Base-by-base conservation (phyloP, 2,329 filamentous ascomycete species). In the Capronia americana region DNA sequence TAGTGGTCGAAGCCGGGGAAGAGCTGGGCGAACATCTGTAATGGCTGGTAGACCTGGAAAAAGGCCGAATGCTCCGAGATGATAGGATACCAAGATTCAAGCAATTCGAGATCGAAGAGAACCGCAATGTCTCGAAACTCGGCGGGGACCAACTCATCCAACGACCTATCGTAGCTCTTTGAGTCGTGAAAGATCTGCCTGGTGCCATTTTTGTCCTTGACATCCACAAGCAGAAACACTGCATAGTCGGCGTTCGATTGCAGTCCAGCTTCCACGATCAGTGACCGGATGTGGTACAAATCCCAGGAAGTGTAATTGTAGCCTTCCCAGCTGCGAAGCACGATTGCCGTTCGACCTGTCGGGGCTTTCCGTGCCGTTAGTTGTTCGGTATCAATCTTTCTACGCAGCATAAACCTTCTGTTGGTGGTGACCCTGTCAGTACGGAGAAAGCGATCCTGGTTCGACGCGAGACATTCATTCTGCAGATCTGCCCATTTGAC, bases 201-300 rank as follows among this genome's bases (percentile, higher is more conserved):
- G 0, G 55, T 56, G 50, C 88, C 80, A 73, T 91, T 87, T 71
- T 90, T 85, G 76, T 96, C 90, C 73, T 92, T 92, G 69, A 95
- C 91, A 71, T 96, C 92, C 44, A 96, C 85, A 44, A 96, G 82
- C 75, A 96, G 92, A 76, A 95, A 92, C 3, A 96, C 84, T 3
- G 86, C 85, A 73, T 94, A 96, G 76, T 96, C 92, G 54, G 90
- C 91, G 41, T 92, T 91, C 0, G 91, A 93, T 61, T 87, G 84
- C 56, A 96, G 80, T 5, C 89, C 87, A 5, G 96, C 82, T 78
- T 96, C 92, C 4, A 89, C 87, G 48, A 96, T 87, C 73, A 96
- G 81, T 44, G 92, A 89, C 17, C 92, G 90, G 72, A 96, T 85
- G 78, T 93, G 93, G 74, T 96, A 82, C 32, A 95, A 83, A 53